Evolutionary conservation across 768 basidiomycete genomes (phyloP).

Genomic region (Clitopilus hobsonii): DNA sequence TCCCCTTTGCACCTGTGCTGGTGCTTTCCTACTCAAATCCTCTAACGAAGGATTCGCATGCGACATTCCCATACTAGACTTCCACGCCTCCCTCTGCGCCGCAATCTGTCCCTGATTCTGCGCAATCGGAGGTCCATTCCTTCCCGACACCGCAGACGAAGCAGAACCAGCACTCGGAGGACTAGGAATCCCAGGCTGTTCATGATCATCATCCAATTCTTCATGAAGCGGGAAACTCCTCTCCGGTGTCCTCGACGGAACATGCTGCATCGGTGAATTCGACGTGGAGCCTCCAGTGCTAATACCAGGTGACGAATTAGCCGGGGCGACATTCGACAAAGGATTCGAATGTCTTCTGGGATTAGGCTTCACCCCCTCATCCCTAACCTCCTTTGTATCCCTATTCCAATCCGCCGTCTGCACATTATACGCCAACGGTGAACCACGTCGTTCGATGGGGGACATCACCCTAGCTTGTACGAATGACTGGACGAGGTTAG

Average conservation of each 20-base stretch:
- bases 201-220: conserved; percentile 64
- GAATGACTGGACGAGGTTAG: background rate
- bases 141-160: conserved; percentile 16
- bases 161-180: background rate
- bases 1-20: background rate
- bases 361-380: conserved; percentile 27
- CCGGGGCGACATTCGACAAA: background rate
- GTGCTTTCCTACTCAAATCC: background rate
- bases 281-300: conserved; percentile 39
- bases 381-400: conserved; percentile 7
- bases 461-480: background rate
- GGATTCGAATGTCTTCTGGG: conserved; percentile 13
- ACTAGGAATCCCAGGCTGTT: conserved; percentile 26
- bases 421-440: background rate
- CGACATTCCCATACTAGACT: background rate
- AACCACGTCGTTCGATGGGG: background rate
- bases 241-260: conserved; percentile 58
- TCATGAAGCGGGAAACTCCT: conserved; percentile 75
- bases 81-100: background rate
- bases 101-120: conserved; percentile 19
- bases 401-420: background rate
- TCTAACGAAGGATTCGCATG: background rate
- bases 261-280: conserved; percentile 51
- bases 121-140: conserved; percentile 24
- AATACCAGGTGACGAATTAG: conserved; percentile 6